Percentiles rank a stretch among this genome's conserved stretches.
Conservation (phyloP, 23 red algal genomes). For the Gracilaria caudata region DNA sequence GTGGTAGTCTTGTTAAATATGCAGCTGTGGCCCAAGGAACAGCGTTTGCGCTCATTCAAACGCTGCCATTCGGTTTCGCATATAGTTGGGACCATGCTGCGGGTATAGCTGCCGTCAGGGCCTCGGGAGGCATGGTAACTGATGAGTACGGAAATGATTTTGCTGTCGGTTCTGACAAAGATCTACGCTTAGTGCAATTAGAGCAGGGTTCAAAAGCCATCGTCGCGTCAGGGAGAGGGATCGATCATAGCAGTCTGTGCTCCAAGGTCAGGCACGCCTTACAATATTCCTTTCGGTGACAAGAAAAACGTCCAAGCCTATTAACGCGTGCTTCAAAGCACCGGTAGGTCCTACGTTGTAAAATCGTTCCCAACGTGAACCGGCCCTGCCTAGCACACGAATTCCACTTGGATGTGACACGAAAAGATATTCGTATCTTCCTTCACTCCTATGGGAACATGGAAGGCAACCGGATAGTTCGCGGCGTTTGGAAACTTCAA, state of each 20-base stretch:
- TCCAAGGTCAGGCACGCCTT: neutral
- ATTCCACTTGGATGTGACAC: too few species aligned
- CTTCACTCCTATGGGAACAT: too few species aligned
- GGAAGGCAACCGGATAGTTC: too few species aligned
- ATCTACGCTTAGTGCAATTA: neutral
- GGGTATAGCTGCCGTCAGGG: slow-evolving; percentile 37
- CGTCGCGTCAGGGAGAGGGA: slow-evolving; percentile 30
- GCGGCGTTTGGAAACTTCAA: too few species aligned
- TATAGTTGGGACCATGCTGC: slow-evolving; percentile 49
- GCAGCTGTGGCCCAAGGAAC: slow-evolving; percentile 36
- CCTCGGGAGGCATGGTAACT: slow-evolving; percentile 24
- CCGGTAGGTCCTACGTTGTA: neutral
- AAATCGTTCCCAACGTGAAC: neutral
- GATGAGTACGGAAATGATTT: slow-evolving; percentile 34
- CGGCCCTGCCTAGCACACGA: too few species aligned
- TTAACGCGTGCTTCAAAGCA: neutral
- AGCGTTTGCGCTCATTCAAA: slow-evolving; percentile 28
- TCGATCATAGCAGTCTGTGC: slow-evolving; percentile 11
- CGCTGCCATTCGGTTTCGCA: neutral
- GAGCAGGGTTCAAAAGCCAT: slow-evolving; percentile 9
- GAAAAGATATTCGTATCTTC: too few species aligned
- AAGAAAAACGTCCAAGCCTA: neutral
- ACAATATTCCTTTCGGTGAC: neutral
- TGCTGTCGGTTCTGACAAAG: neutral
- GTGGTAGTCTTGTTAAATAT: slow-evolving; percentile 55